Evolutionary conservation across 306 rosid genomes (phyloP).

Genomic region (Sicyos baderoa): DNA sequence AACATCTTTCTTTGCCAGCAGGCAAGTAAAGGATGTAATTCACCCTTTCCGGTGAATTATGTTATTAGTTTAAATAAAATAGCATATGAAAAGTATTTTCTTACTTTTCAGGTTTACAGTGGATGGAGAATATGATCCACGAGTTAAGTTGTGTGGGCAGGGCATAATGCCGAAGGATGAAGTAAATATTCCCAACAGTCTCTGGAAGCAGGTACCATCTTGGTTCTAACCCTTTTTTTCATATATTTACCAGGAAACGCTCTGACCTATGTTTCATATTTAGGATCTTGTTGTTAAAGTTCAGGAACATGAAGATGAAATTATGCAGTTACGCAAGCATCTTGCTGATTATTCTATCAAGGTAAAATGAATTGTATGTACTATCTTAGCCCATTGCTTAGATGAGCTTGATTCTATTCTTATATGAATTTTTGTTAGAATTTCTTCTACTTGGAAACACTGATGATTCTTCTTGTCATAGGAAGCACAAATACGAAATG

Average conservation of each 20-base stretch:
- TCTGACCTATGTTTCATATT: constrained; percentile 25
- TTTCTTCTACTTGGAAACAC: background rate
- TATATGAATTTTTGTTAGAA: background rate
- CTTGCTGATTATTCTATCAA: constrained; percentile 78
- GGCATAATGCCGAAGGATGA: constrained; percentile 60
- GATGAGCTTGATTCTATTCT: background rate
- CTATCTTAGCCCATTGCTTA: constrained; percentile 15
- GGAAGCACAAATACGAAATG: constrained; percentile 75
- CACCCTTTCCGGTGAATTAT: background rate
- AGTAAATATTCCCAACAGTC: constrained; percentile 43
- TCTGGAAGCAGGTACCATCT: constrained; percentile 64
- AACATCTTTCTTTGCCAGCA: constrained; percentile 49
- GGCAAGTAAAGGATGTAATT: constrained; percentile 16
- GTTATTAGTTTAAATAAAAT: background rate
- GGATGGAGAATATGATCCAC: constrained; percentile 53
- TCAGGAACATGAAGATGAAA: constrained; percentile 78
- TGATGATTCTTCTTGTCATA: constrained; percentile 10
- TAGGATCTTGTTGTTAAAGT: constrained; percentile 56
- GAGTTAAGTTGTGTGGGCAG: constrained; percentile 39
- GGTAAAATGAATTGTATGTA: constrained; percentile 37
- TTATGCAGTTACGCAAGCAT: constrained; percentile 63
- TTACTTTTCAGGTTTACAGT: constrained; percentile 41
- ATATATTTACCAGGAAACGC: background rate
- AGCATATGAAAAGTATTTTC: background rate
- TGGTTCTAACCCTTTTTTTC: background rate